Conservation (phyloP, 768 basidiomycete genomes). For the Russula olivacea region DNA sequence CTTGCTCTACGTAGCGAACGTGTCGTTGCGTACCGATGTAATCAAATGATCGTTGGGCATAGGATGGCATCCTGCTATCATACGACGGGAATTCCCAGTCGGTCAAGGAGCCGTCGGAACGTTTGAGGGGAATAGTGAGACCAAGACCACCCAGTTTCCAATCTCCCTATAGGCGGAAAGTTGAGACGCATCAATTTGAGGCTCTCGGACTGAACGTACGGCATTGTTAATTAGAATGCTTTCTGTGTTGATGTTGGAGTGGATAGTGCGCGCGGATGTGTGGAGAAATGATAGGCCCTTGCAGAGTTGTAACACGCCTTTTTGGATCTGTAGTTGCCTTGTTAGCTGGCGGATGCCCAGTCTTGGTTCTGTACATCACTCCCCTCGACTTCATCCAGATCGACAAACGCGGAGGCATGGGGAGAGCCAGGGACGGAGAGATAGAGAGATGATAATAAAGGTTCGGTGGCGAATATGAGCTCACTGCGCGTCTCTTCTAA, state of each 20-base stretch:
- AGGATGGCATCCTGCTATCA: constrained; percentile 71
- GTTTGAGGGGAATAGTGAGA: constrained; percentile 70
- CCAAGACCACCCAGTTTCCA: constrained; percentile 96
- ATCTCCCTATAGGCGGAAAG: constrained; percentile 62
- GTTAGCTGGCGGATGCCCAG: constrained; percentile 15
- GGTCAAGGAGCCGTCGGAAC: constrained; percentile 63
- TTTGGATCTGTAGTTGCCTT: constrained; percentile 65
- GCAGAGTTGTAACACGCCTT: constrained; percentile 90
- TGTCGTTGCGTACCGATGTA: constrained; percentile 65
- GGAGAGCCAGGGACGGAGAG: constrained; percentile 65
- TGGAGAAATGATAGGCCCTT: constrained; percentile 89
- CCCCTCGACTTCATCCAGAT: constrained; percentile 95
- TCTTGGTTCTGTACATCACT: constrained; percentile 23
- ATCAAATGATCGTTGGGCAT: constrained; percentile 89
- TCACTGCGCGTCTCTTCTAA: constrained; percentile 88
- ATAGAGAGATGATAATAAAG: constrained; percentile 74
- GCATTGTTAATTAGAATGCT: constrained; percentile 85
- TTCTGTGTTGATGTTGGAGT: constrained; percentile 85
- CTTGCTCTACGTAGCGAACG: too few species aligned
- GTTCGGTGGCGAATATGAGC: constrained; percentile 90
- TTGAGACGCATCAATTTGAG: constrained; percentile 18
- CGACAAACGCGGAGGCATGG: constrained; percentile 52
- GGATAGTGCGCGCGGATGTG: constrained; percentile 84
- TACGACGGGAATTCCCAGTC: constrained; percentile 89
- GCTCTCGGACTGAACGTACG: constrained; percentile 42